Evolutionary conservation across 176 grass and related monocot species (phyloP).

Genomic region (Phragmites australis): DNA sequence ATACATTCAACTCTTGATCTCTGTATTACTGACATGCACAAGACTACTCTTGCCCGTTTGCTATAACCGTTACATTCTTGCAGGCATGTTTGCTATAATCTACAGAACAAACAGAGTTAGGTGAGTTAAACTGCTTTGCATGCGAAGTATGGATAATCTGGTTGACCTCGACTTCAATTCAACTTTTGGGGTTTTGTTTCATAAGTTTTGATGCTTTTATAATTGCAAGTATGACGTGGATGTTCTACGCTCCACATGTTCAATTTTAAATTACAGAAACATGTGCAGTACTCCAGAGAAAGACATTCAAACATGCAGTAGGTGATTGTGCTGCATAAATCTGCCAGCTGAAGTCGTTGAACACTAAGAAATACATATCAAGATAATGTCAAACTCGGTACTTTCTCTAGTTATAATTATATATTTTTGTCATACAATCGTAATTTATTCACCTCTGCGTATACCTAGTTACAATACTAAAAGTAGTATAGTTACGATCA

Average conservation of each 20-base stretch:
- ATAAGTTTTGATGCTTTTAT: neutral
- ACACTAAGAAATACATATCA: too few relatives aligned
- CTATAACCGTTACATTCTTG: too few relatives aligned
- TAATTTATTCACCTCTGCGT: too few relatives aligned
- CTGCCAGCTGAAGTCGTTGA: neutral
- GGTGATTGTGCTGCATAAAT: constrained; percentile 1
- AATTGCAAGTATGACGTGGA: neutral
- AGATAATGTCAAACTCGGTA: too few relatives aligned
- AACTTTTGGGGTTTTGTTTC: neutral
- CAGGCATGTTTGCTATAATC: neutral
- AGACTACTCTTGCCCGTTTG: too few relatives aligned
- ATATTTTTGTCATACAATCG: too few relatives aligned
- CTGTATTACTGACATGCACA: too few relatives aligned
- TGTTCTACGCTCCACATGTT: neutral
- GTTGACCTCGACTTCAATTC: neutral
- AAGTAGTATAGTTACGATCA: too few relatives aligned
- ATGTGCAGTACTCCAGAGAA: neutral
- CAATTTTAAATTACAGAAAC: neutral
- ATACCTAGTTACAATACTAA: too few relatives aligned
- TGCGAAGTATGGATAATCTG: neutral
- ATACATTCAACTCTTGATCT: too few relatives aligned
- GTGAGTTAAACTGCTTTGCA: neutral
- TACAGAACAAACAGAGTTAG: too few relatives aligned
- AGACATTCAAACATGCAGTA: constrained; percentile 13
- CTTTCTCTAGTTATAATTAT: too few relatives aligned